Conservation (phyloP, 164 flowering plant species). For the Vitis riparia region DNA sequence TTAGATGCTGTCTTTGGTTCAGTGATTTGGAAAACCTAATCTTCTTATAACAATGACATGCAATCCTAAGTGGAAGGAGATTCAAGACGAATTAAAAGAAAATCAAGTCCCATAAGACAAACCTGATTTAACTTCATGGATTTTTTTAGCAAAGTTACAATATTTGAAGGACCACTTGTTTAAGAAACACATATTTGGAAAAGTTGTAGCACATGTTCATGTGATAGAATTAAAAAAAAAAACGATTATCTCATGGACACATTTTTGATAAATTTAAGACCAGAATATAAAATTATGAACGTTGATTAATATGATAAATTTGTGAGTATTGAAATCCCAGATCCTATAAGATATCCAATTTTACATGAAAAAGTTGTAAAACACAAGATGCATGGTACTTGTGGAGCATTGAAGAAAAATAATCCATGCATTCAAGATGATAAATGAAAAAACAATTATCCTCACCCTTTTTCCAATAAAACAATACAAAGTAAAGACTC, state of each 20-base stretch:
- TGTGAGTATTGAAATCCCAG: constrained; percentile 1
- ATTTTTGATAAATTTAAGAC: not conserved
- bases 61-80: constrained; percentile 15
- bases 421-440: constrained; percentile 3
- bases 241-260: not conserved
- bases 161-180: constrained; percentile 9
- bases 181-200: constrained; percentile 1
- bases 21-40: not conserved
- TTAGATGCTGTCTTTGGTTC: not conserved
- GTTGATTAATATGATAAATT: not conserved
- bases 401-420: not conserved
- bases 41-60: no score
- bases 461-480: not conserved
- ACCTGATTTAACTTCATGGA: constrained; percentile 4
- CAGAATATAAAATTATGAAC: not conserved
- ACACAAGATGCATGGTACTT: no score
- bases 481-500: not conserved
- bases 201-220: constrained; percentile 3
- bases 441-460: not conserved
- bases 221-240: constrained; percentile 11
- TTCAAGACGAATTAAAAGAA: not conserved
- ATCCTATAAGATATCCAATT: not conserved
- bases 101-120: not conserved
- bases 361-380: not conserved
- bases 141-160: constrained; percentile 12